Evolutionary conservation across 768 basidiomycete genomes (phyloP), one percentile per base, ranked within the genome.

Genomic region (Mrakia gelida): DNA sequence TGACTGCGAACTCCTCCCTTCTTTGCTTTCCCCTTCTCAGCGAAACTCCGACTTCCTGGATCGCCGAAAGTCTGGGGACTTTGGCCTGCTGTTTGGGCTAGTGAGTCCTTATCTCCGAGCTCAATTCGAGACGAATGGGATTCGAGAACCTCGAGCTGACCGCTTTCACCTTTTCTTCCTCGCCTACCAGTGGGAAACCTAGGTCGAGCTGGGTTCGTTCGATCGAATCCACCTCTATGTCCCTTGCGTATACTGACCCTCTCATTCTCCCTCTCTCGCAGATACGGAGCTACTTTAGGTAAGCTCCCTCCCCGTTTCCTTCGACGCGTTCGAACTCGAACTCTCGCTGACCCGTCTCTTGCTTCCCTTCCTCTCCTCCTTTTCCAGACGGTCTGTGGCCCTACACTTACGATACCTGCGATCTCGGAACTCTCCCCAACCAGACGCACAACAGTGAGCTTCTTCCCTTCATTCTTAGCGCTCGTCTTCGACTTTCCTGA

Each of bases 401-500:
- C 18, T 85, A 85, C 75, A 81, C 81, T 28, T 85, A 85, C 77
- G 82, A 85, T 63, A 85, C 88, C 16, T 97, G 96, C 81, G 95
- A 98, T 83, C 86, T 95, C n/a, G 96, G 96, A n/a, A 95, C 95
- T 0, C 87, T 89, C 26, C 84, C 88, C 11, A 98, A 98, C 83
- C 95, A 98, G 84, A 86, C 93, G 0, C 68, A 89, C 63, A 88
- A 91, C 77, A 90, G 59, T 59, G n/a, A 28, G 59, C 59, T 8
- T 59, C 59, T 59, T 59, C 59, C 7, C 28, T 59, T 2, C 26
- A 21, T 26, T 56, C 1, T 38, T 8, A 38, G 38, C 38, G 38
- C 38, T 38, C 28, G 9, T 59, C 59, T n/a, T 26, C 59, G 59
- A 11, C 49, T 9, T 52, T 59, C 11, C n/a, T 59, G n/a, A 59